Percentiles rank a stretch among this genome's conserved stretches.
Evolutionary conservation across 768 basidiomycete species (phyloP).

Genomic region (Serendipita sp.): DNA sequence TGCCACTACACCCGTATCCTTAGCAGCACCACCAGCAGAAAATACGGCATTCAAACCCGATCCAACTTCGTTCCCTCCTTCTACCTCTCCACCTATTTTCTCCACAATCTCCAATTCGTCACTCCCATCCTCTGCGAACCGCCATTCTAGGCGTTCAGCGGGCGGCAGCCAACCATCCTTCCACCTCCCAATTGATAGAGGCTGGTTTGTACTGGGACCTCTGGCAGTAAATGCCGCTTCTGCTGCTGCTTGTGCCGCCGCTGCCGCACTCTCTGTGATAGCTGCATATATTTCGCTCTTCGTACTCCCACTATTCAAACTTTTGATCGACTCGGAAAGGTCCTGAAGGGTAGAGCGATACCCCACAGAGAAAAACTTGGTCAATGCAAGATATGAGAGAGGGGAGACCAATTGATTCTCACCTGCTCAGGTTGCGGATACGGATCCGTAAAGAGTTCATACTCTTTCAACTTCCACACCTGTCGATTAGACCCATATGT

Average conservation of each 20-base stretch:
- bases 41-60: too few relatives aligned
- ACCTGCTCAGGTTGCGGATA: not conserved
- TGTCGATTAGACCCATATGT: not conserved
- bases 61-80: too few relatives aligned
- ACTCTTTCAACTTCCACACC: constrained; percentile 6
- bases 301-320: too few relatives aligned
- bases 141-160: not conserved
- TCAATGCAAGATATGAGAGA: too few relatives aligned
- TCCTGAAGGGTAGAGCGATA: not conserved
- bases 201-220: not conserved
- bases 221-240: not conserved
- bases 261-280: not conserved
- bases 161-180: not conserved
- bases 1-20: not conserved
- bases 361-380: too few relatives aligned
- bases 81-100: not conserved
- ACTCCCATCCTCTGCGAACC: not conserved
- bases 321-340: not conserved
- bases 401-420: too few relatives aligned
- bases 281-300: too few relatives aligned
- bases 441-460: not conserved
- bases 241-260: not conserved
- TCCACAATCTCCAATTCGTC: constrained; percentile 1
- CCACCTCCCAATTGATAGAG: not conserved
- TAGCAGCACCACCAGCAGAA: not conserved